Base-by-base conservation (phyloP, 139 green algal species). In the Limnomonas spitsbergensis region DNA sequence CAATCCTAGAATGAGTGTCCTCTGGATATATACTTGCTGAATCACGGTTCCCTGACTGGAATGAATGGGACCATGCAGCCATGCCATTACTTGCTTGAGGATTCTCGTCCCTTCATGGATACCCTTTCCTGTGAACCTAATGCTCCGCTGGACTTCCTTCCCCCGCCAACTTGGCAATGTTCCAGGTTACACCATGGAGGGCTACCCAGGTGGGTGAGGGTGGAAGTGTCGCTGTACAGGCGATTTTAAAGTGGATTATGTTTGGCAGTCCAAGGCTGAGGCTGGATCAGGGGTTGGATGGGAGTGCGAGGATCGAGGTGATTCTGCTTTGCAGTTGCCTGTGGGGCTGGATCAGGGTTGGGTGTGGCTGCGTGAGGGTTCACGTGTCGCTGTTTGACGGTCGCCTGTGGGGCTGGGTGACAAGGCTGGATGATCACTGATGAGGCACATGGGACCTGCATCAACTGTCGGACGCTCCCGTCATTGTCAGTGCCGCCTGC, bases 201-300 rank as follows among this genome's bases (percentile, higher is more conserved):
- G 88, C 77, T 93, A 84, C 70, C 39, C 70, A 20, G 69, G 69
- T 76, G 69, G 53, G 69, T n/a, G 9, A 29, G 20, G 14, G 32
- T 87, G 82, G 76, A 91, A 91, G 87, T 53, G 73, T 87, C 53
- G 78, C 47, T 52, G 4, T 72, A 24, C 89, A 89, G 81, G 75
- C 54, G 31, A 89, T 82, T 85, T 71, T 71, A 34, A 82, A 86
- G 71, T 75, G 91, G 39, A 52, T 92, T 56, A 68, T 82, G n/a
- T 53, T 67, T 26, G 9, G 53, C 26, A 38, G 69, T n/a, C 38
- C 3, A 52, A 27, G 70, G n/a, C 47, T 29, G 47, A 61, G 14
- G 47, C 20, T 61, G 14, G 47, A 61, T 14, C 20, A 14, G 20
- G 47, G 20, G 20, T 29, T 29, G 47, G 14, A 61, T 38, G 34